Percentiles rank a stretch among this genome's conserved stretches.
Evolutionary conservation across 306 rosid species (phyloP).

Genomic region (Cicer arietinum): DNA sequence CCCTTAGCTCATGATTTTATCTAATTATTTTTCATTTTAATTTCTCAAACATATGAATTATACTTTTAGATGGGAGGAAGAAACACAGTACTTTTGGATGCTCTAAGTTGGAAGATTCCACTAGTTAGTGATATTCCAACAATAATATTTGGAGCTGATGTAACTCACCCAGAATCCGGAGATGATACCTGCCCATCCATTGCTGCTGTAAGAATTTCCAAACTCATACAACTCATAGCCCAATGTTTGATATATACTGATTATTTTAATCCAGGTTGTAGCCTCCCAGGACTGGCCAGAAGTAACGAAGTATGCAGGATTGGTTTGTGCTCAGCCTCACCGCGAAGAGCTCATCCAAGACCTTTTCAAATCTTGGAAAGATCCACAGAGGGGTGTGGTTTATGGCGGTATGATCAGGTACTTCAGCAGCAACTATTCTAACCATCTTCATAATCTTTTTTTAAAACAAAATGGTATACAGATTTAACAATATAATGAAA

Average conservation of each 20-base stretch:
- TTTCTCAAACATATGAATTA: background rate
- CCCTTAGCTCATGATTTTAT: background rate
- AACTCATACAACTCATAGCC: background rate
- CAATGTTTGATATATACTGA: conserved; percentile 31
- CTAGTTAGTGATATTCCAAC: conserved; percentile 79
- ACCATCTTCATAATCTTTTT: too few relatives aligned
- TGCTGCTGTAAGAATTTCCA: conserved; percentile 63
- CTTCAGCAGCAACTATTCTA: conserved; percentile 31
- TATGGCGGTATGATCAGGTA: conserved; percentile 80
- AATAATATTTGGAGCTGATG: conserved; percentile 58
- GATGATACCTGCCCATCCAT: conserved; percentile 78
- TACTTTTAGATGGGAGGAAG: conserved; percentile 66
- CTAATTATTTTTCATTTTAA: conserved; percentile 4
- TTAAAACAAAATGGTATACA: too few relatives aligned
- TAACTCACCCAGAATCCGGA: conserved; percentile 74
- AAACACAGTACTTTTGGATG: conserved; percentile 74
- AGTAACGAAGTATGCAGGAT: conserved; percentile 80
- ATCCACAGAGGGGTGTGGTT: conserved; percentile 65
- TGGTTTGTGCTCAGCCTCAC: conserved; percentile 80
- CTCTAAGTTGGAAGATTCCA: conserved; percentile 67
- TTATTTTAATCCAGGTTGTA: conserved; percentile 58
- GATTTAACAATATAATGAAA: too few relatives aligned
- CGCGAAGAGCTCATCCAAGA: conserved; percentile 82
- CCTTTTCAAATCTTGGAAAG: conserved; percentile 73
- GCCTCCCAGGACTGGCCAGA: conserved; percentile 93